A percentile compares a stretch with the other conserved stretches of the same genome.
Conservation (phyloP, 2,329 filamentous ascomycete species). For the Aureobasidium lini region DNA sequence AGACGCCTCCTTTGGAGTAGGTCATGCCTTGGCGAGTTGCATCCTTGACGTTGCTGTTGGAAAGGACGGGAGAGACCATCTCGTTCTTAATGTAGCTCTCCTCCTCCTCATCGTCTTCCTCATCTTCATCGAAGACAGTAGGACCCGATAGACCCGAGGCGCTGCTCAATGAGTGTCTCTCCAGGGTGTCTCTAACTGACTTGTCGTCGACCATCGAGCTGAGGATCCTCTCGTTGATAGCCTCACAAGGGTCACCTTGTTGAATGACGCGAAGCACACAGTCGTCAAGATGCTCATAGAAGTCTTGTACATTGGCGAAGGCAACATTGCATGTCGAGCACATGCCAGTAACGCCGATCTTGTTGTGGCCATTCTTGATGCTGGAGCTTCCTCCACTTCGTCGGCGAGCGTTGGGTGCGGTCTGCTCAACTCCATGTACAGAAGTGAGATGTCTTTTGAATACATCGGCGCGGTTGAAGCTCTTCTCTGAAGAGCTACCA, state of each 20-base stretch:
- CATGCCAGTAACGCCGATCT: conserved; percentile 64
- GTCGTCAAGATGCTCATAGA: conserved; percentile 88
- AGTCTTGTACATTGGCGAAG: conserved; percentile 85
- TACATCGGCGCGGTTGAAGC: conserved; percentile 89
- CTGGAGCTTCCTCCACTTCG: conserved; percentile 44
- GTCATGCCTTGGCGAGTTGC: conserved; percentile 60
- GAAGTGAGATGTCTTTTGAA: conserved; percentile 92
- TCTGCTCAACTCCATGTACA: conserved; percentile 88
- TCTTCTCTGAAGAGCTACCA: conserved; percentile 84
- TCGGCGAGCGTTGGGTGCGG: conserved; percentile 83
- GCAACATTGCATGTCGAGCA: conserved; percentile 86
- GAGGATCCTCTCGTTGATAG: conserved; percentile 49
- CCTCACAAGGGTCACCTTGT: conserved; percentile 50
- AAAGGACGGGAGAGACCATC: background rate
- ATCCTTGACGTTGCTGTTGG: background rate
- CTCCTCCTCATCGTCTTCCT: conserved; percentile 53
- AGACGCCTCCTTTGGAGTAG: conserved; percentile 67
- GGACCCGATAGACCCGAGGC: conserved; percentile 38
- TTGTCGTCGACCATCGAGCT: conserved; percentile 54
- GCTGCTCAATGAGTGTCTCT: conserved; percentile 48
- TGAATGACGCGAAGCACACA: conserved; percentile 58
- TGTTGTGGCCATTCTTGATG: conserved; percentile 59
- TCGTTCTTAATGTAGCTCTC: conserved; percentile 40
- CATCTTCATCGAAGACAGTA: conserved; percentile 46
- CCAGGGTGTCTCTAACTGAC: conserved; percentile 50